phyloP scores from a whole-genome alignment of 2,329 filamentous ascomycete genomes.

The Aspergillus felis region DNA sequence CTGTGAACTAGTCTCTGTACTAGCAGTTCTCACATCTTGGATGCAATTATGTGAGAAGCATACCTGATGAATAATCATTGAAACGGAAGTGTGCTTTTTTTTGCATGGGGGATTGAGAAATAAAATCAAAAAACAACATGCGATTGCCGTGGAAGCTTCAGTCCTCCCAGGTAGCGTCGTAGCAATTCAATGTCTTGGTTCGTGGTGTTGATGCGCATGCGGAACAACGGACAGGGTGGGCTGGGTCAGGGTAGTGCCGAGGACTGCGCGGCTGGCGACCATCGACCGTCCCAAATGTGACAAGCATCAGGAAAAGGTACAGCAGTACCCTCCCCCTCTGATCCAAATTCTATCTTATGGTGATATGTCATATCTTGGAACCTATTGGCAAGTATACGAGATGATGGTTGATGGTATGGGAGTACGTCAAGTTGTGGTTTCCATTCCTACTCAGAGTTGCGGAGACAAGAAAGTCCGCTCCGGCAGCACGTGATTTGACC shows the following conservation, averaged over 20 bases:
- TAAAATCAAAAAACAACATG: background rate
- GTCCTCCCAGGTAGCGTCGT: background rate
- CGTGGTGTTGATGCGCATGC: background rate
- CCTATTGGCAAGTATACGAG: background rate
- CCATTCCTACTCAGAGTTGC: background rate
- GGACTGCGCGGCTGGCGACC: background rate
- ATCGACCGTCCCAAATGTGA: background rate
- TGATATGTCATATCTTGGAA: background rate
- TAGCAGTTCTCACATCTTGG: background rate
- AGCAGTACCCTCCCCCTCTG: background rate
- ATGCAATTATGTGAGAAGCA: background rate
- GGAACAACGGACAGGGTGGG: background rate
- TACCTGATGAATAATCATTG: background rate
- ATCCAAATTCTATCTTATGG: background rate
- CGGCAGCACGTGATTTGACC: background rate
- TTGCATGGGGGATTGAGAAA: background rate
- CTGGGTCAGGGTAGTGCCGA: background rate
- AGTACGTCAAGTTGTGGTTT: constrained; percentile 5
- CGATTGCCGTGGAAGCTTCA: background rate
- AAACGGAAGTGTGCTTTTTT: background rate
- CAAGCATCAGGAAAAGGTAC: background rate
- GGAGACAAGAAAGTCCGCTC: background rate
- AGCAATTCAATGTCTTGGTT: background rate
- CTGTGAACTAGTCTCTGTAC: background rate
- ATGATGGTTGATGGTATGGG: background rate